Evolutionary conservation across 1,139 yeast genomes (phyloP).

Genomic region (Diutina rugosa): DNA sequence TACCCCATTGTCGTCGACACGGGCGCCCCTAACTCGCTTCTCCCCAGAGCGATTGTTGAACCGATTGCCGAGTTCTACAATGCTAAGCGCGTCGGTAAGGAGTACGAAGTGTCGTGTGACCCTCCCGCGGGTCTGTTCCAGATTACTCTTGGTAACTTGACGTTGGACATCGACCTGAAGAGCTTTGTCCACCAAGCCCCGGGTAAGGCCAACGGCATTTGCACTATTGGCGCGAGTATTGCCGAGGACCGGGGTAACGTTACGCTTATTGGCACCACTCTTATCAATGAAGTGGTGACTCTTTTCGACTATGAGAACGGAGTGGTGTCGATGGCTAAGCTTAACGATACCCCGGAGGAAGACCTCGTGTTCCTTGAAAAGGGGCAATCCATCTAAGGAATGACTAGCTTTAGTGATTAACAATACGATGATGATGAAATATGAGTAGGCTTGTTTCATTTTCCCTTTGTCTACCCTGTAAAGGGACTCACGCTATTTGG

Average conservation of each 20-base stretch:
- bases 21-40: background rate
- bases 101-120: too few species aligned
- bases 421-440: too few species aligned
- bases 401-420: too few species aligned
- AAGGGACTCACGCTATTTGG: too few species aligned
- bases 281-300: background rate
- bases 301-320: background rate
- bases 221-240: too few species aligned
- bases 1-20: background rate
- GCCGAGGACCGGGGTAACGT: too few species aligned
- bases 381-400: too few species aligned
- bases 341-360: background rate
- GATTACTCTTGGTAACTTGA: background rate
- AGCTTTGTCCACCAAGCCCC: background rate
- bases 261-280: background rate
- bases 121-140: background rate
- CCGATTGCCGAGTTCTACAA: background rate
- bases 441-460: too few species aligned
- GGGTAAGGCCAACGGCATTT: too few species aligned
- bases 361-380: background rate
- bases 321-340: background rate
- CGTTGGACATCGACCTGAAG: background rate
- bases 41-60: background rate
- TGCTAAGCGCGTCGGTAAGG: background rate
- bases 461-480: too few species aligned